Evolutionary conservation across 2,329 filamentous ascomycete species (phyloP).

Genomic region (Cordyceps cateniannulata): DNA sequence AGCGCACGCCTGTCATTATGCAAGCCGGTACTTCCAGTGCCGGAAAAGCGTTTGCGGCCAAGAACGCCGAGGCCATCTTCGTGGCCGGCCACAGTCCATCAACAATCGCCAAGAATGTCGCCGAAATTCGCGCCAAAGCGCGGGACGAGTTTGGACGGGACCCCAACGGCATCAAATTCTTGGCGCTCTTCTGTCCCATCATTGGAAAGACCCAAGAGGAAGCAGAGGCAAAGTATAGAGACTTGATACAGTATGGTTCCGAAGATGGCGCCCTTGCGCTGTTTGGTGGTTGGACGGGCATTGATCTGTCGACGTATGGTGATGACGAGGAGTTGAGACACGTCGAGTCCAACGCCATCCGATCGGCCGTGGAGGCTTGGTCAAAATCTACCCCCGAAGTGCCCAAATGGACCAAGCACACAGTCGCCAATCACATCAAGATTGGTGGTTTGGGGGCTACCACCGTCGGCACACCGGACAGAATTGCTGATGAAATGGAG

Average conservation of each 20-base stretch:
- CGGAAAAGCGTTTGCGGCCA: constrained; percentile 54
- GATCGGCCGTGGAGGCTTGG: constrained; percentile 43
- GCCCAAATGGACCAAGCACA: constrained; percentile 29
- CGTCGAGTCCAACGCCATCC: constrained; percentile 56
- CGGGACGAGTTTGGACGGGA: constrained; percentile 43
- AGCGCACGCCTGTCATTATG: constrained; percentile 57
- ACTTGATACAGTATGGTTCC: constrained; percentile 49
- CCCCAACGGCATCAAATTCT: constrained; percentile 50
- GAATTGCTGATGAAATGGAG: constrained; percentile 28
- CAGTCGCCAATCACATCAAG: constrained; percentile 27
- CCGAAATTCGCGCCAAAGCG: constrained; percentile 49
- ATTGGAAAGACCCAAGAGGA: constrained; percentile 55
- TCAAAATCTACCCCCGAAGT: constrained; percentile 29
- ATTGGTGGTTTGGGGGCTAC: constrained; percentile 26
- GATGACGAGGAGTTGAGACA: constrained; percentile 58
- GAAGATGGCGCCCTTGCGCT: constrained; percentile 57
- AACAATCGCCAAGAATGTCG: constrained; percentile 48
- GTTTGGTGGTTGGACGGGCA: constrained; percentile 62
- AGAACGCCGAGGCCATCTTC: constrained; percentile 60
- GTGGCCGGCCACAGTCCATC: constrained; percentile 51
- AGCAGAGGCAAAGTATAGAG: constrained; percentile 42
- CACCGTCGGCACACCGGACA: constrained; percentile 24
- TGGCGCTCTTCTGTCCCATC: constrained; percentile 52
- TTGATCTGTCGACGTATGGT: constrained; percentile 52
- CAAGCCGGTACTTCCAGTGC: constrained; percentile 58